phyloP scores from a whole-genome alignment of 345 rosid genomes.

The Lepidium aucheri region DNA sequence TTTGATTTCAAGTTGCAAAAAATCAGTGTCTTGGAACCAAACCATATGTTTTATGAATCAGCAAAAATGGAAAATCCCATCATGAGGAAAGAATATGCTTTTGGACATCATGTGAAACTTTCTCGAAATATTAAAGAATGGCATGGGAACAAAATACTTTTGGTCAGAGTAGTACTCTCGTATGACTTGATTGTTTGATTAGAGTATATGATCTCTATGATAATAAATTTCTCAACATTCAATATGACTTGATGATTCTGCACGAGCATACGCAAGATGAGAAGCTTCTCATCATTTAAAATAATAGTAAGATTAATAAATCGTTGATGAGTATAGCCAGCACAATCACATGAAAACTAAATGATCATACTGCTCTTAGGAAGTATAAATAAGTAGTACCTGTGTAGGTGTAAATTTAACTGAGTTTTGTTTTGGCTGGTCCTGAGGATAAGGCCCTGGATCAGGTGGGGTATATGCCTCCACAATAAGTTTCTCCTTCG shows the following conservation, averaged over 20 bases:
- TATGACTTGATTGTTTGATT: neutral
- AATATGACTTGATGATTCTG: neutral
- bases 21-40: neutral
- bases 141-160: neutral
- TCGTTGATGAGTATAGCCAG: neutral
- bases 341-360: neutral
- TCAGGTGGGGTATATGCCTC: slow-evolving; percentile 91
- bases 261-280: neutral
- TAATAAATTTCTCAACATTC: too few relatives aligned
- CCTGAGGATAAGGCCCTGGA: slow-evolving; percentile 99
- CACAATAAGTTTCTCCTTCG: slow-evolving; percentile 66
- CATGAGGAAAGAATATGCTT: neutral
- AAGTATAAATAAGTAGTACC: slow-evolving; percentile 33
- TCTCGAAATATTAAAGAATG: neutral
- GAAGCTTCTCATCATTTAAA: neutral
- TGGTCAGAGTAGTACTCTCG: neutral
- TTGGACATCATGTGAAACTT: neutral
- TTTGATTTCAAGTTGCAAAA: neutral
- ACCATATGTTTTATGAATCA: neutral
- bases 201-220: neutral
- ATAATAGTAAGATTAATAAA: neutral
- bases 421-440: slow-evolving; percentile 92
- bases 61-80: neutral
- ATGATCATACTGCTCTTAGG: neutral
- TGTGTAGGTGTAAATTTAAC: slow-evolving; percentile 94